phyloP scores from a whole-genome alignment of 176 grass and related monocot genomes.

The Carex myosuroides region DNA sequence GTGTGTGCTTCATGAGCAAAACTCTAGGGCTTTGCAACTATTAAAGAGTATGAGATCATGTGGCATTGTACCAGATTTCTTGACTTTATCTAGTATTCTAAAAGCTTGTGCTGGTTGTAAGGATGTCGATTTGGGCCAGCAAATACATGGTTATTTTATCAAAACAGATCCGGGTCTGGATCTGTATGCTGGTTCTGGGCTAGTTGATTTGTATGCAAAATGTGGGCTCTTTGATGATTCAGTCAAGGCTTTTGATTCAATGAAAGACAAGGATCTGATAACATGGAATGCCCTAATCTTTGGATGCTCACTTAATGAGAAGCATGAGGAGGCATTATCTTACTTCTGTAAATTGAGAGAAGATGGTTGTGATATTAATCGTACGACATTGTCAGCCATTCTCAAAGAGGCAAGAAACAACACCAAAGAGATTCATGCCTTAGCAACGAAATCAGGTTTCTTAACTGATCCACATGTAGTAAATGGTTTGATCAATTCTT shows the following conservation, averaged over 20 bases:
- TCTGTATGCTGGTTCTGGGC: slow-evolving; percentile 51
- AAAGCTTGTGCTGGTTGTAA: slow-evolving; percentile 58
- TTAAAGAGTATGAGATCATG: slow-evolving; percentile 53
- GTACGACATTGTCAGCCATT: slow-evolving; percentile 66
- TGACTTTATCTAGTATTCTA: slow-evolving; percentile 59
- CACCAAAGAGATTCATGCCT: slow-evolving; percentile 56
- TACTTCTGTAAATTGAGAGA: slow-evolving; percentile 62
- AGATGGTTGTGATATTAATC: slow-evolving; percentile 46
- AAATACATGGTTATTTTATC: slow-evolving; percentile 87
- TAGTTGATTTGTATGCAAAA: slow-evolving; percentile 75
- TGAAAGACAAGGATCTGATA: slow-evolving; percentile 41
- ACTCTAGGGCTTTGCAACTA: slow-evolving; percentile 46
- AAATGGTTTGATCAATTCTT: slow-evolving; percentile 81
- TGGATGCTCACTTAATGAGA: slow-evolving; percentile 49
- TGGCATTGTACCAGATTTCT: slow-evolving; percentile 51
- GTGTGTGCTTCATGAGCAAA: slow-evolving; percentile 58
- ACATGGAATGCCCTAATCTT: slow-evolving; percentile 79
- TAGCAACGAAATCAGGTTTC: slow-evolving; percentile 50
- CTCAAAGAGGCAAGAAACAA: slow-evolving; percentile 50
- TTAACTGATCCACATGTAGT: slow-evolving; percentile 61
- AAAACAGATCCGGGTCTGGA: slow-evolving; percentile 48
- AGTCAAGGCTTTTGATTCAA: slow-evolving; percentile 48
- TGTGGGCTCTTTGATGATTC: slow-evolving; percentile 39
- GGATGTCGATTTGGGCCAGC: slow-evolving; percentile 49
- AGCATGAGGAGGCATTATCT: slow-evolving; percentile 33